A percentile compares a stretch with the other conserved stretches of the same genome.
Conservation (phyloP, 2,329 filamentous ascomycete species). For the Trichothecium sympodiale region DNA sequence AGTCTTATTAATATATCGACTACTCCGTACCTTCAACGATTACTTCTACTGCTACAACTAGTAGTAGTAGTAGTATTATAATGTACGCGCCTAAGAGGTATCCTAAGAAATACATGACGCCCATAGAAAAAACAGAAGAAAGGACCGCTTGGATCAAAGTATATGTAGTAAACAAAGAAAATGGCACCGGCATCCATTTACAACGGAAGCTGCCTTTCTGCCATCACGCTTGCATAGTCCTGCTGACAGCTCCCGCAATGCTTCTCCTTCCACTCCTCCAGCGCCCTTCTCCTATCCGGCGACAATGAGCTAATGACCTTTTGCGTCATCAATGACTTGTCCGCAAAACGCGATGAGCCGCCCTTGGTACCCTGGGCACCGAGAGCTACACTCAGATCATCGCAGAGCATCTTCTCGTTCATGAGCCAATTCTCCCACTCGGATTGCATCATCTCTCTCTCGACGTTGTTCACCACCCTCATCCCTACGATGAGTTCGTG, state of each 20-base stretch:
- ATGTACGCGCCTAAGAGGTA: neutral
- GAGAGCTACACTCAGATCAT: constrained; percentile 42
- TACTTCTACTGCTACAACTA: too few species aligned
- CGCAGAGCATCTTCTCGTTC: constrained; percentile 68
- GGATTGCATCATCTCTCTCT: constrained; percentile 71
- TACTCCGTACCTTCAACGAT: too few species aligned
- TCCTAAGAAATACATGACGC: neutral
- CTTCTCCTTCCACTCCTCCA: constrained; percentile 38
- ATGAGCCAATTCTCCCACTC: constrained; percentile 92
- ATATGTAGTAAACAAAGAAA: neutral
- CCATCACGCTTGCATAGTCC: constrained; percentile 26
- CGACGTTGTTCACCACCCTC: constrained; percentile 79
- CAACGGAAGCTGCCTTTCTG: constrained; percentile 15
- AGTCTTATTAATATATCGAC: too few species aligned
- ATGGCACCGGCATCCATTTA: constrained; percentile 6
- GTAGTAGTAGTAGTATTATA: too few species aligned
- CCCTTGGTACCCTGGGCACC: constrained; percentile 3
- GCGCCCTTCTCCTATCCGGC: constrained; percentile 19
- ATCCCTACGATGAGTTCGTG: constrained; percentile 88
- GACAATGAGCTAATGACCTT: constrained; percentile 19
- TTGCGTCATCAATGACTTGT: constrained; percentile 15
- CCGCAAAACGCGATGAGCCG: constrained; percentile 5
- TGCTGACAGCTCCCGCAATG: constrained; percentile 46
- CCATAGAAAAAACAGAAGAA: too few species aligned
- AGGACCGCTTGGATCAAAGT: too few species aligned